These are phyloP conservation scores for Ruellia speciosa DNA, from an alignment of 305 asterid genomes.

Conservation along the genomic window DNA sequence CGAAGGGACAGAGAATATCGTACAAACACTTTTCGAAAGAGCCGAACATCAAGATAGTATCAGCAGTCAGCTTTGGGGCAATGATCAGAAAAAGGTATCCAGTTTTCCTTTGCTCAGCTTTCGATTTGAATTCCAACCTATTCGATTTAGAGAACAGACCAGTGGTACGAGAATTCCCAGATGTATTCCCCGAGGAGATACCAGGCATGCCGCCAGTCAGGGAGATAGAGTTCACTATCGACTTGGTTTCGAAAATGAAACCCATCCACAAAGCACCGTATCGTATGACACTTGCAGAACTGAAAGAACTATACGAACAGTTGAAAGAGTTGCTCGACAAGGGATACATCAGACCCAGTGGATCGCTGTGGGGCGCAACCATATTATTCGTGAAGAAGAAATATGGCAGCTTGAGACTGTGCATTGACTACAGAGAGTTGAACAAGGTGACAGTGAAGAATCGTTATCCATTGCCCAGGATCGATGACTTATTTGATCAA, in stretches of 20 bases:
- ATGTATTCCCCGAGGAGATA: no score
- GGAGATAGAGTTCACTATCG: not conserved
- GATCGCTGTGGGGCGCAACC: not conserved
- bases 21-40: no score
- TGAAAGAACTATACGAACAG: not conserved
- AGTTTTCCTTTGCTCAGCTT: no score
- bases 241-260: not conserved
- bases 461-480: not conserved
- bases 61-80: no score
- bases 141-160: not conserved
- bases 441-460: not conserved
- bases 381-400: not conserved
- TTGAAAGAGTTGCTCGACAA: not conserved
- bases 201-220: no score
- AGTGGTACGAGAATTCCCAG: not conserved
- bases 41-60: no score
- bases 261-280: not conserved
- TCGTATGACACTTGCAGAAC: not conserved
- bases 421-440: not conserved
- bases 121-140: no score
- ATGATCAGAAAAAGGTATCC: no score
- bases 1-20: no score
- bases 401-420: not conserved
- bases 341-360: not conserved
- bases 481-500: slow-evolving; percentile 3